phyloP scores from a whole-genome alignment of 352 stramenopile genomes.

The Globisporangium sylvaticum region DNA sequence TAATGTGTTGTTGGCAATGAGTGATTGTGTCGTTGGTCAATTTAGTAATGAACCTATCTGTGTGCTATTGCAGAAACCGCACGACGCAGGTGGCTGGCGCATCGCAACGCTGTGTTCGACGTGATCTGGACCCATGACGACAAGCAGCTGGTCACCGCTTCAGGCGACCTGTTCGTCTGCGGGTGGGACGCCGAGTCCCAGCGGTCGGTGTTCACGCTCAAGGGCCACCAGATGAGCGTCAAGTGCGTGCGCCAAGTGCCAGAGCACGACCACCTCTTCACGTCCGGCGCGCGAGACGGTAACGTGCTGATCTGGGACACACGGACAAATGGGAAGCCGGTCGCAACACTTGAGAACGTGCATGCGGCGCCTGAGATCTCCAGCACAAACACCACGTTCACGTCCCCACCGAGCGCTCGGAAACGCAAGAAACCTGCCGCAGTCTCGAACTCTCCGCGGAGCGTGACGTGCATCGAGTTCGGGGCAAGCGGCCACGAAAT shows the following conservation, averaged over 20 bases:
- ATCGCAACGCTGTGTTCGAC: slow-evolving; percentile 75
- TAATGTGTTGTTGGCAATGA: no score
- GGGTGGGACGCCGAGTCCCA: slow-evolving; percentile 55
- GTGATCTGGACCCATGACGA: slow-evolving; percentile 54
- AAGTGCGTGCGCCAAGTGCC: slow-evolving; percentile 64
- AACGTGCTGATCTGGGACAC: slow-evolving; percentile 64
- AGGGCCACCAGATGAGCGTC: slow-evolving; percentile 66
- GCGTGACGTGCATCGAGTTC: slow-evolving; percentile 76
- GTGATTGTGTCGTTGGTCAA: not conserved
- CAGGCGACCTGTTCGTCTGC: slow-evolving; percentile 49
- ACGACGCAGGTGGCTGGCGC: slow-evolving; percentile 32
- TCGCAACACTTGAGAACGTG: slow-evolving; percentile 31
- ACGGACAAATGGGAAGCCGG: slow-evolving; percentile 18
- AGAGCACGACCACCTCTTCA: slow-evolving; percentile 33
- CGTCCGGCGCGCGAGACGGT: slow-evolving; percentile 57
- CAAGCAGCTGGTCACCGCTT: slow-evolving; percentile 45
- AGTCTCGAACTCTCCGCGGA: slow-evolving; percentile 29
- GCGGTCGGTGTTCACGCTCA: slow-evolving; percentile 27
- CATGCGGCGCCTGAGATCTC: slow-evolving; percentile 24
- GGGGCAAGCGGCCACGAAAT: slow-evolving; percentile 33
- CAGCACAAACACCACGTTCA: slow-evolving; percentile 22
- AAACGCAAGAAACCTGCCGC: slow-evolving; percentile 19
- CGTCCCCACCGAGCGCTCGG: slow-evolving; percentile 28
- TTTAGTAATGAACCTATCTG: not conserved
- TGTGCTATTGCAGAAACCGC: slow-evolving; percentile 6